A percentile compares a stretch with the other conserved stretches of the same genome.
phyloP scores from a whole-genome alignment of 169 alveolate species.

The Neospora caninum region DNA sequence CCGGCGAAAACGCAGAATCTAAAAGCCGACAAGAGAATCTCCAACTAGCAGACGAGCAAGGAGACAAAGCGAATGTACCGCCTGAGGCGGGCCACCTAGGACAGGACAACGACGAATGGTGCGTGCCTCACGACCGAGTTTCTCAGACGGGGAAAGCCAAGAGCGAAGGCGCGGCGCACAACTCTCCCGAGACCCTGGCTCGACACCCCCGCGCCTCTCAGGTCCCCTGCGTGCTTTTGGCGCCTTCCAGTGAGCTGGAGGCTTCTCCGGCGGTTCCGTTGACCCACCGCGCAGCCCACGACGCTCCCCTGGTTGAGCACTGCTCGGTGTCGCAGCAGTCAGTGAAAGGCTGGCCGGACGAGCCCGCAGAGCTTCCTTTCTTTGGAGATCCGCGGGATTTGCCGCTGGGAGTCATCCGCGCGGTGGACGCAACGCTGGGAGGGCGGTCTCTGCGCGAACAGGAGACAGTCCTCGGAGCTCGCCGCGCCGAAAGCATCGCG shows the following conservation, averaged over 20 bases:
- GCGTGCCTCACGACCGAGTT: no score
- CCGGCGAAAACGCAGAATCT: neutral
- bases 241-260: neutral
- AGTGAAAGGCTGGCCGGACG: slow-evolving; percentile 15
- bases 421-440: neutral
- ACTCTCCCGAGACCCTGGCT: neutral
- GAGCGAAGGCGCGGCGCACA: neutral
- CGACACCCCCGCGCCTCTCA: neutral
- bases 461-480: neutral
- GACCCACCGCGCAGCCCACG: neutral
- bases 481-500: neutral
- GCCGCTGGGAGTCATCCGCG: neutral
- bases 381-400: slow-evolving; percentile 24
- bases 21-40: neutral
- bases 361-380: slow-evolving; percentile 5
- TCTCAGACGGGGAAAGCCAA: no score
- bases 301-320: neutral
- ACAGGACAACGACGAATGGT: no score
- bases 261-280: neutral
- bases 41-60: neutral
- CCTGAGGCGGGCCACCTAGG: no score
- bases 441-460: neutral
- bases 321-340: neutral
- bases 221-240: neutral
- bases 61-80: neutral